These are phyloP conservation scores for Combretum micranthum DNA, from an alignment of 345 rosid species.

Conservation along the genomic window DNA sequence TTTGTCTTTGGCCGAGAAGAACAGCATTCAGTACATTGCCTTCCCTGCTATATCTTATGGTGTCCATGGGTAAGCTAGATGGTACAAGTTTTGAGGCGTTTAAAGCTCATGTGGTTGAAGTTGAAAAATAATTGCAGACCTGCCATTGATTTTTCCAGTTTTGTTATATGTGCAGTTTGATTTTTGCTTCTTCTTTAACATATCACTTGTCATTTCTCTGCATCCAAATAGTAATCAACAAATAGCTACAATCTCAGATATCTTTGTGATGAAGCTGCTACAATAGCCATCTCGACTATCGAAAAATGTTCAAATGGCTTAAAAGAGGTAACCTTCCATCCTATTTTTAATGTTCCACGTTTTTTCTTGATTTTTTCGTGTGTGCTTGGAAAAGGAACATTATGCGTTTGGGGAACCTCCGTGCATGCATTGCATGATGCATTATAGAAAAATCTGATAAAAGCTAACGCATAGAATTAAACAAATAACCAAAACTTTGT, in stretches of 20 bases:
- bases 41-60: slow-evolving; percentile 92
- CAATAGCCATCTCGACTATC: slow-evolving; percentile 56
- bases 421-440: too few relatives aligned
- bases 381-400: slow-evolving; percentile 2
- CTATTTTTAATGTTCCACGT: neutral
- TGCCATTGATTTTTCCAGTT: too few relatives aligned
- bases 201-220: too few relatives aligned
- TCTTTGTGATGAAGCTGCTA: slow-evolving; percentile 82
- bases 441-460: too few relatives aligned
- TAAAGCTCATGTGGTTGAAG: too few relatives aligned
- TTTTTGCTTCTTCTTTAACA: too few relatives aligned
- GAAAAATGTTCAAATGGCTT: slow-evolving; percentile 57
- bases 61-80: slow-evolving; percentile 41
- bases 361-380: neutral
- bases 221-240: too few relatives aligned
- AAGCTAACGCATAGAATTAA: neutral
- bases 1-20: slow-evolving; percentile 62
- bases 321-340: slow-evolving; percentile 60
- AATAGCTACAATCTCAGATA: slow-evolving; percentile 44
- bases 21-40: slow-evolving; percentile 62
- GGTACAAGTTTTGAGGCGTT: too few relatives aligned
- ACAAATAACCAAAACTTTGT: neutral
- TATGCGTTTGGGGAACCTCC: too few relatives aligned
- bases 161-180: too few relatives aligned
- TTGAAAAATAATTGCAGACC: too few relatives aligned